phyloP scores from a whole-genome alignment of 2,329 filamentous ascomycete species.

The Hypoxylon sp. region DNA sequence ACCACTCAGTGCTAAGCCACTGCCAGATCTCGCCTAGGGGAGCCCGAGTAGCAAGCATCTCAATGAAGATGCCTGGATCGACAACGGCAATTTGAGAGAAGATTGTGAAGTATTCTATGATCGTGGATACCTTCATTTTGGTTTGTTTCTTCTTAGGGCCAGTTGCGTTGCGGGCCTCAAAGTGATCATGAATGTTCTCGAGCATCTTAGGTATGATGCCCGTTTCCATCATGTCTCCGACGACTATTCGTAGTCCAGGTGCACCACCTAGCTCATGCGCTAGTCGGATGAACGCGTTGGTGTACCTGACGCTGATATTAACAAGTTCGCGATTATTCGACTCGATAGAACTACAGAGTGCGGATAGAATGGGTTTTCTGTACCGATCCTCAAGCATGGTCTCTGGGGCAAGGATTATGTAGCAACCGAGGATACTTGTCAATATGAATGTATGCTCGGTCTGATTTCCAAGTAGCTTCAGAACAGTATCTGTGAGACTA shows the following conservation, averaged over 20 bases:
- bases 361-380: conserved; percentile 65
- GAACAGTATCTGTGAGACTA: conserved; percentile 71
- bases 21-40: conserved; percentile 67
- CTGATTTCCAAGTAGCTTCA: conserved; percentile 77
- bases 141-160: conserved; percentile 81
- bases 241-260: conserved; percentile 72
- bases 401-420: conserved; percentile 78
- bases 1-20: conserved; percentile 76
- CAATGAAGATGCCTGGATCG: conserved; percentile 77
- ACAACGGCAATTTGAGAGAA: conserved; percentile 83
- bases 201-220: conserved; percentile 76
- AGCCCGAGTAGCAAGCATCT: conserved; percentile 66
- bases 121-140: conserved; percentile 79
- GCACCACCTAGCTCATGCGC: conserved; percentile 74
- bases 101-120: conserved; percentile 88
- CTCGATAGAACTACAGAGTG: conserved; percentile 65
- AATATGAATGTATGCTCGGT: conserved; percentile 74
- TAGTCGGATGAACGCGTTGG: conserved; percentile 75
- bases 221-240: conserved; percentile 74
- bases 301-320: conserved; percentile 70
- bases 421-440: conserved; percentile 77
- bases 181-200: conserved; percentile 75
- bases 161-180: conserved; percentile 83
- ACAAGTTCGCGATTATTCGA: conserved; percentile 71
- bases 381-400: conserved; percentile 72